Evolutionary conservation across 2,329 filamentous ascomycete genomes (phyloP), one percentile per base, ranked within the genome.

Genomic region (Erysiphe pulchra): DNA sequence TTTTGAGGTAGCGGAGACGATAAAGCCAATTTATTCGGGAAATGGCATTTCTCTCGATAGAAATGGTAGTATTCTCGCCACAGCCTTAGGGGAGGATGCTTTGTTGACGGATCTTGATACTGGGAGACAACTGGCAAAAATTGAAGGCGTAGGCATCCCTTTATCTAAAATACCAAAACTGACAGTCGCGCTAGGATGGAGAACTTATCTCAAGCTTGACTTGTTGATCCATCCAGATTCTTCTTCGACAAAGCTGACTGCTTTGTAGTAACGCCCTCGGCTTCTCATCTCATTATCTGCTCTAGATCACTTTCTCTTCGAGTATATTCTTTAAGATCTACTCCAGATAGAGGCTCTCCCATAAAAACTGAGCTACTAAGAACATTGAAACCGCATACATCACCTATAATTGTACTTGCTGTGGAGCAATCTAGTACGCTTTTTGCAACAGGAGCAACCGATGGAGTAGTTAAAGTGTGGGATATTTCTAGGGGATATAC

Each of bases 261-360:
- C 20, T 20, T 18, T 31, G 18, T 53, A 84, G 80, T 98, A 53
- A 92, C 87, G 0, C 85, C 86, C 0, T 83, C 81, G 49, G 84
- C 77, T 9, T 85, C 83, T 24, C 84, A 94, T 61, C 71, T 95
- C 46, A 76, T 93, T 51, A 66, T 92, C 53, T 95, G 86, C 65
- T 98, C 90, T 16, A 77, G 87, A 53, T 95, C 87, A n/a, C 69
- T 94, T 46, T 86, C 85, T 7, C 92, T 95, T 85, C 80, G 82
- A 57, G 85, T 95, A 52, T 95, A 83, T 63, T 64, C 78, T 16
- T 67, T 98, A 24, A 69, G 70, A 45, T 65, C 68, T 24, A 72
- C 73, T 17, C 65, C 65, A 45, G 60, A 66, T 28, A 66, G 71
- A 17, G 67, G 71, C 34, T 66, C 66, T 42, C 62, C 66, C 4